Evolutionary conservation across 176 grass and related monocot species (phyloP).

Genomic region (Oryza punctata): DNA sequence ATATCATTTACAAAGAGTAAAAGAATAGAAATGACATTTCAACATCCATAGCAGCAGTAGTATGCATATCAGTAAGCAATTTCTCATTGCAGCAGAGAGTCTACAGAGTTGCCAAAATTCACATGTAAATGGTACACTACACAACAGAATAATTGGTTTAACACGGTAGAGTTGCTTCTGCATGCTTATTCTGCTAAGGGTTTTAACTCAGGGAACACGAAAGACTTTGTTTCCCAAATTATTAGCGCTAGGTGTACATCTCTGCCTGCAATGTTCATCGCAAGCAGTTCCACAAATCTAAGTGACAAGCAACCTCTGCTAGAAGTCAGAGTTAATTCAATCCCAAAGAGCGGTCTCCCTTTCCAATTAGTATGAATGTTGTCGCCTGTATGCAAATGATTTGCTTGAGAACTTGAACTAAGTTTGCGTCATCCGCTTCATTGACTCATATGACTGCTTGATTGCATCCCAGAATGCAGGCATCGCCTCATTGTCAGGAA

Average conservation of each 20-base stretch:
- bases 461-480: conserved; percentile 86
- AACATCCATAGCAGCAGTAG: neutral
- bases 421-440: conserved; percentile 28
- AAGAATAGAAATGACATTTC: neutral
- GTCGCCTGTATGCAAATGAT: too few species aligned
- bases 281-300: neutral
- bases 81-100: neutral
- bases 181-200: neutral
- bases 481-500: conserved; percentile 68
- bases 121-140: neutral
- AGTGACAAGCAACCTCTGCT: neutral
- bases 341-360: neutral
- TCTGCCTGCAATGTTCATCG: neutral
- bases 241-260: conserved; percentile 7
- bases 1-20: neutral
- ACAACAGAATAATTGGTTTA: neutral
- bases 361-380: neutral
- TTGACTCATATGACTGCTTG: conserved; percentile 49
- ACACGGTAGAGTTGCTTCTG: neutral
- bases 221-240: neutral
- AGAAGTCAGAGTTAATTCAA: neutral
- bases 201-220: neutral
- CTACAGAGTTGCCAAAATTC: conserved; percentile 4
- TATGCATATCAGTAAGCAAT: neutral
- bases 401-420: neutral